phyloP scores from a whole-genome alignment of 2,329 filamentous ascomycete species.

The Phaeoacremonium minimum region DNA sequence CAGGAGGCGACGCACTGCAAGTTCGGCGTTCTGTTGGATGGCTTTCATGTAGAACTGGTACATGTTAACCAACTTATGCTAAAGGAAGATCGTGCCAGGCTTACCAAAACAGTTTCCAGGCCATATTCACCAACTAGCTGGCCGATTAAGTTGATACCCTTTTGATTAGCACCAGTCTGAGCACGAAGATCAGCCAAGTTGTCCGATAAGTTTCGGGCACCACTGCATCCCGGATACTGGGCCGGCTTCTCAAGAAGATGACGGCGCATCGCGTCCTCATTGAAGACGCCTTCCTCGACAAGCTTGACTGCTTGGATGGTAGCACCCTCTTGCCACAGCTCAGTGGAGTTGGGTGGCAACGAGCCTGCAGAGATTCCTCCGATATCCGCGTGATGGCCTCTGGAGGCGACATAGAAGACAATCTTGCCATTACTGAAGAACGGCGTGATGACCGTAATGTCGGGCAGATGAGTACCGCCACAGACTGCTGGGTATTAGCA shows the following conservation, averaged over 20 bases:
- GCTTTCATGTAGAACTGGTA: slow-evolving; percentile 38
- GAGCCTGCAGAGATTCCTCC: slow-evolving; percentile 63
- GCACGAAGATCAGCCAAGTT: slow-evolving; percentile 72
- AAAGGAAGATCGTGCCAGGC: neutral
- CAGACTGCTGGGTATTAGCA: neutral
- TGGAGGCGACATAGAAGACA: slow-evolving; percentile 30
- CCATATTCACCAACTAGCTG: slow-evolving; percentile 66
- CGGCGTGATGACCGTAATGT: slow-evolving; percentile 13
- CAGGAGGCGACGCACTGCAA: neutral
- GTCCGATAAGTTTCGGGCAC: slow-evolving; percentile 64
- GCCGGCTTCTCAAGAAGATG: slow-evolving; percentile 62
- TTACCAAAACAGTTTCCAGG: slow-evolving; percentile 52
- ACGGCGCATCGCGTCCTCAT: slow-evolving; percentile 63
- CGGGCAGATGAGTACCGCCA: slow-evolving; percentile 14
- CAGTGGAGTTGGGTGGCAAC: slow-evolving; percentile 62
- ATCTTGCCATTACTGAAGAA: slow-evolving; percentile 17
- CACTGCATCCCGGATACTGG: slow-evolving; percentile 62
- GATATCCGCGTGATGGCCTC: slow-evolving; percentile 33
- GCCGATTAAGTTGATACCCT: slow-evolving; percentile 66
- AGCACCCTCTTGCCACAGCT: slow-evolving; percentile 47
- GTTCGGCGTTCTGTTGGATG: neutral
- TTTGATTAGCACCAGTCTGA: slow-evolving; percentile 69
- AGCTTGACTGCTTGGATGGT: slow-evolving; percentile 54
- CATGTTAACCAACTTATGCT: neutral
- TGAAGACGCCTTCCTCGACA: slow-evolving; percentile 64